Evolutionary conservation across 345 rosid species (phyloP).

Genomic region (Melaleuca quinquenervia): DNA sequence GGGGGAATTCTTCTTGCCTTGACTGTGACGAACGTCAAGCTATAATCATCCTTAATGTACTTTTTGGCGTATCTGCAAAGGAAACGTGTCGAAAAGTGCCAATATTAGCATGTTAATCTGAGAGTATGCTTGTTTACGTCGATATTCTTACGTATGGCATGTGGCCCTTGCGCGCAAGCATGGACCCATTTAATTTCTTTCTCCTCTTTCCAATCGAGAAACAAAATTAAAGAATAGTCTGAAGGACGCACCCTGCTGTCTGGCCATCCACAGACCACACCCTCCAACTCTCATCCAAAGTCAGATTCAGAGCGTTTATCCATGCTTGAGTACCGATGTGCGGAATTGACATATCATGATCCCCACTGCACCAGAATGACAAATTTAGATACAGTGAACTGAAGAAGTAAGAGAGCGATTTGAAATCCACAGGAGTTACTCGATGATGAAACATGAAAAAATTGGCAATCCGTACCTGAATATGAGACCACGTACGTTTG

Average conservation of each 20-base stretch:
- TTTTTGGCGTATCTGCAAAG: constrained; percentile 1
- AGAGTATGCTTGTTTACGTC: not conserved
- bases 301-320: constrained; percentile 13
- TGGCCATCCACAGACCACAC: constrained; percentile 11
- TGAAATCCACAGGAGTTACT: not conserved
- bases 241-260: constrained; percentile 11
- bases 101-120: not conserved
- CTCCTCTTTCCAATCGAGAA: not conserved
- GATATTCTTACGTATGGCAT: not conserved
- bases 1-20: constrained; percentile 4
- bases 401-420: not conserved
- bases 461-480: constrained; percentile 2
- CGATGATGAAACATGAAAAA: not conserved
- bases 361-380: constrained; percentile 12
- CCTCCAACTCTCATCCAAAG: constrained; percentile 10
- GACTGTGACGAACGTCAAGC: constrained; percentile 6
- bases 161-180: fast-evolving
- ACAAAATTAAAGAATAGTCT: not conserved
- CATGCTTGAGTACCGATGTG: constrained; percentile 16
- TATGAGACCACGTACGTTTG: constrained; percentile 4
- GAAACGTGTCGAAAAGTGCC: not conserved
- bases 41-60: not conserved
- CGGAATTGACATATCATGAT: constrained; percentile 20
- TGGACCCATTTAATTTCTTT: not conserved
- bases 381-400: not conserved